Evolutionary conservation across 495 filamentous ascomycete genomes (phyloP).

Genomic region (Echria macrotheca): DNA sequence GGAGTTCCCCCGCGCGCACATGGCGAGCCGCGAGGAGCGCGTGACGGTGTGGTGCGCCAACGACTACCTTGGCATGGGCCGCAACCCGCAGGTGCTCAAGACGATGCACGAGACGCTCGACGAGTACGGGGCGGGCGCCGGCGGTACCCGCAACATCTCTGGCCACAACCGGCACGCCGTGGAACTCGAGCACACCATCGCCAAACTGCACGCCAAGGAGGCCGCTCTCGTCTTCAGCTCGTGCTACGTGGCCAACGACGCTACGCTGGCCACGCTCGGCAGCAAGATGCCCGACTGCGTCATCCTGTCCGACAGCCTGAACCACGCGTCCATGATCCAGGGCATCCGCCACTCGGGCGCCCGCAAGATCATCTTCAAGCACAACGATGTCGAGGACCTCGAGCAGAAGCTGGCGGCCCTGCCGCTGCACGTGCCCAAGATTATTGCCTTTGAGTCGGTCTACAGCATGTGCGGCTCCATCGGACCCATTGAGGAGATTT

Average conservation of each 20-base stretch:
- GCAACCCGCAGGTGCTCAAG: constrained; percentile 80
- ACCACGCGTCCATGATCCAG: constrained; percentile 99
- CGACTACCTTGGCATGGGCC: constrained; percentile 96
- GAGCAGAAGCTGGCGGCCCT: constrained; percentile 87
- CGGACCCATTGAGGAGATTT: constrained; percentile 91
- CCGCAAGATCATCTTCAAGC: constrained; percentile 96
- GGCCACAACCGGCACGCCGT: constrained; percentile 96
- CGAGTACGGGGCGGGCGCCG: constrained; percentile 89
- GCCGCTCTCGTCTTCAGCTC: constrained; percentile 90
- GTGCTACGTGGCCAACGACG: constrained; percentile 97
- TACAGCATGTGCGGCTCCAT: constrained; percentile 99
- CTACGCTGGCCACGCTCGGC: constrained; percentile 89
- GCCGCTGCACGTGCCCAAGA: constrained; percentile 80
- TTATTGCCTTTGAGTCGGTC: constrained; percentile 97
- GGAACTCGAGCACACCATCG: constrained; percentile 73
- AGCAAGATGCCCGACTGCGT: constrained; percentile 96
- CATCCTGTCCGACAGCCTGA: constrained; percentile 88
- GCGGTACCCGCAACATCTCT: constrained; percentile 95
- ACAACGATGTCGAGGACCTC: constrained; percentile 87
- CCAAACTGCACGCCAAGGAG: constrained; percentile 86
- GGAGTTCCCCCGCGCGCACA: constrained; percentile 93
- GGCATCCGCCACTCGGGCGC: constrained; percentile 95
- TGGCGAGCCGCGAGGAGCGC: constrained; percentile 73
- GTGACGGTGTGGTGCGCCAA: constrained; percentile 99
- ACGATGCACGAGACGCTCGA: constrained; percentile 93